Evolutionary conservation across 2,329 filamentous ascomycete genomes (phyloP).

Genomic region (Beauveria asiatica): DNA sequence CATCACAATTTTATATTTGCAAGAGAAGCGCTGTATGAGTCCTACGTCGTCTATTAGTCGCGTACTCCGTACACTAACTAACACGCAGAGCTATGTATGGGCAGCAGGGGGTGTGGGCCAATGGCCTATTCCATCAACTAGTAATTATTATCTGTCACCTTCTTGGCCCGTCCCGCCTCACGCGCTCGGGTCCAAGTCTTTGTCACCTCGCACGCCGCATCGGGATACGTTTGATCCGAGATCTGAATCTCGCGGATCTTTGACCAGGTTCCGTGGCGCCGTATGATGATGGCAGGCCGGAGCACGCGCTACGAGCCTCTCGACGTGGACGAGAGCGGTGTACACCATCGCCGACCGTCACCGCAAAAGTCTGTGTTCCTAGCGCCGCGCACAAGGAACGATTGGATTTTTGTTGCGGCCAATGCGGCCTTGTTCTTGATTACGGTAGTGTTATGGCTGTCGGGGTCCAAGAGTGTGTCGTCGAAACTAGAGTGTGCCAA

Average conservation of each 20-base stretch:
- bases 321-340: not conserved
- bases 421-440: not conserved
- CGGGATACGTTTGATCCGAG: not conserved
- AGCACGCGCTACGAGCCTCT: conserved; percentile 2
- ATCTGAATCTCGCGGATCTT: not conserved
- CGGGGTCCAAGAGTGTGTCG: not conserved
- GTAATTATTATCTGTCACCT: not conserved
- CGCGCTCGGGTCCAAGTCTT: not conserved
- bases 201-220: not conserved
- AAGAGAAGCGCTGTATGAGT: not conserved
- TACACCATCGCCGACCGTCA: not conserved
- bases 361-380: not conserved
- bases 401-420: not conserved
- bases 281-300: not conserved
- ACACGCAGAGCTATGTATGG: not conserved
- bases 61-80: not conserved
- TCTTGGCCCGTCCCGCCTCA: not conserved
- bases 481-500: not conserved
- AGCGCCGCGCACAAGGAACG: not conserved
- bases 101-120: conserved; percentile 4
- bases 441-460: not conserved
- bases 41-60: not conserved
- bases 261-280: not conserved
- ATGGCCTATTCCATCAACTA: not conserved
- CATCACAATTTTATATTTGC: not conserved